Conservation (phyloP, 2,329 filamentous ascomycete species). For the Rhexocercosporidium sp. region DNA sequence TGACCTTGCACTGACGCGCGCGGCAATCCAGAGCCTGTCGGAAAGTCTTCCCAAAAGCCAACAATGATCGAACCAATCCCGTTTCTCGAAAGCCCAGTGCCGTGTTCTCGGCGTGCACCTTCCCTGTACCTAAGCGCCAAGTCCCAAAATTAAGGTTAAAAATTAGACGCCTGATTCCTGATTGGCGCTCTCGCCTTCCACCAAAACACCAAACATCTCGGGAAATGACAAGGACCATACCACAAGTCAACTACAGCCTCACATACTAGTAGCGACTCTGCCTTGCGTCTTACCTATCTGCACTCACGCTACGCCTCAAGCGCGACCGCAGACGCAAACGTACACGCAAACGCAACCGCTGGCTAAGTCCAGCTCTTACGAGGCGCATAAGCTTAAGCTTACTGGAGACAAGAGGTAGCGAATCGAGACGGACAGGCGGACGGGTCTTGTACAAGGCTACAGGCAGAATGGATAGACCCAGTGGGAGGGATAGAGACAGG, state of each 20-base stretch:
- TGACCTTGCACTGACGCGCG: not conserved
- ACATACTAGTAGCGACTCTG: not conserved
- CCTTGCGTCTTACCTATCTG: not conserved
- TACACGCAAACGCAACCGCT: not conserved
- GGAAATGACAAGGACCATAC: not conserved
- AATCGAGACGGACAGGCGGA: slow-evolving; percentile 1
- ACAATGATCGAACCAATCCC: not conserved
- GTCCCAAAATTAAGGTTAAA: slow-evolving; percentile 1
- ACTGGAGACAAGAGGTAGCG: not conserved
- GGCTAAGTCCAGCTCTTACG: not conserved
- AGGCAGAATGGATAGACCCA: not conserved
- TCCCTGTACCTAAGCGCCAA: not conserved
- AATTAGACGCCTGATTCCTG: slow-evolving; percentile 5
- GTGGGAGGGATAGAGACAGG: not conserved
- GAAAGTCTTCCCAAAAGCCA: not conserved
- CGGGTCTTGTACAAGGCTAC: not conserved
- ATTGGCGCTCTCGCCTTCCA: not conserved
- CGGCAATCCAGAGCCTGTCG: not conserved
- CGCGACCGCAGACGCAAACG: not conserved
- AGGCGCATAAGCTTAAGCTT: slow-evolving; percentile 5
- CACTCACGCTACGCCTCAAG: not conserved
- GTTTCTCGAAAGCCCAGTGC: not conserved
- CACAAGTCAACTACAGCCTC: not conserved
- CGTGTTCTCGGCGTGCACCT: not conserved
- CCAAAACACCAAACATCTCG: not conserved